These are phyloP conservation scores for Leishmania guyanensis DNA, from an alignment of 208 protist genomes.

Conservation along the genomic window DNA sequence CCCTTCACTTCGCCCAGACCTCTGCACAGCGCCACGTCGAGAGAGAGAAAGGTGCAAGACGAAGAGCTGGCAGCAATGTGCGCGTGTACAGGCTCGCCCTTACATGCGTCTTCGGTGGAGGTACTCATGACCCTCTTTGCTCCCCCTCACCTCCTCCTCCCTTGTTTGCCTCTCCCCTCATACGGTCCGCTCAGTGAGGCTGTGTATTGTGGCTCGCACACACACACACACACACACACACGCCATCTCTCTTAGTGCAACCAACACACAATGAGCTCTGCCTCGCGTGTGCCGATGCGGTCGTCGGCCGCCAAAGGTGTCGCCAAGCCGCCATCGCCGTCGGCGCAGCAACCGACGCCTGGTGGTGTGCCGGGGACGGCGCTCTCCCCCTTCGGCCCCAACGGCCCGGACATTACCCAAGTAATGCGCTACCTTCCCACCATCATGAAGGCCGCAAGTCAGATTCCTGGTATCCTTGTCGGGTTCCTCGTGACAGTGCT, in stretches of 20 bases:
- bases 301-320: not conserved
- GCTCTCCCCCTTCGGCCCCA: constrained; percentile 18
- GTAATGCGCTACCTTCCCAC: constrained; percentile 60
- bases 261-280: not conserved
- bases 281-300: not conserved
- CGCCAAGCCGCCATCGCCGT: not conserved
- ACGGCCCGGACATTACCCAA: constrained; percentile 29
- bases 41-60: not conserved
- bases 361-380: not conserved
- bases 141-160: not conserved
- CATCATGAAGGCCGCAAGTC: constrained; percentile 39
- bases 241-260: not conserved
- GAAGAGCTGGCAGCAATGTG: not conserved
- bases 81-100: not conserved
- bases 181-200: not conserved
- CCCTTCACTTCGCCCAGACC: not conserved
- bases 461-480: constrained; percentile 48
- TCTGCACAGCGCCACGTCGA: not conserved
- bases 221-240: not conserved
- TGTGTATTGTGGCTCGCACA: not conserved
- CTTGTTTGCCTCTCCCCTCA: not conserved
- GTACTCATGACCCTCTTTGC: not conserved
- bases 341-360: not conserved
- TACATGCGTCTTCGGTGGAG: too few species aligned
- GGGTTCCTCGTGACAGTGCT: constrained; percentile 59